Base-by-base conservation (phyloP, 768 basidiomycete species). In the Pholiota conissans region DNA sequence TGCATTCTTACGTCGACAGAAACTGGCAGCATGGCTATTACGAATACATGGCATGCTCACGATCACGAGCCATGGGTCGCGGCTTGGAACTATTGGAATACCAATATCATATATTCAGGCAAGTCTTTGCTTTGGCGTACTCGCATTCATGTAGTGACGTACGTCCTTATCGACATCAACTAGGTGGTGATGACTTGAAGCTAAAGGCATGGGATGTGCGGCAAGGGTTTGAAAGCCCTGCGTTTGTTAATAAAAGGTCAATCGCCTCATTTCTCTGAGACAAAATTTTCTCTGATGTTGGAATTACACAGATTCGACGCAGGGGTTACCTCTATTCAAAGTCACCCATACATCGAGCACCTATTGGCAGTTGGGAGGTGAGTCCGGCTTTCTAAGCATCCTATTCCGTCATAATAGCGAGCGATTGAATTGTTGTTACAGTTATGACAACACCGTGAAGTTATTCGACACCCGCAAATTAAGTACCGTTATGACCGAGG, bases 1-100 rank as follows among this genome's bases (percentile, higher is more conserved):
- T 81, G 84, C n/a, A 76, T 90, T 18, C 73, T 90, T 22, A 76
- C 68, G 32, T 79, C 81, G 10, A 72, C 72, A n/a, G 76, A 83
- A 5, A 72, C 76, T 1, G 67, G 72, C 0, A 73, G 76, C 13
- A 68, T 91, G 26, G 52, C 66, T 0, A 69, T 88, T 3, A 73
- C 74, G 4, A 72, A 82, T 24, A 79, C 78, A 1, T 98, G 95
- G 95, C 77, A 84, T 57, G 95, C 92, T 0, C 97, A 98, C 64
- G 92, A 95, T 56, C 86, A 87, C 65, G 97, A 99, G 68, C 90
- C 95, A 0, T 99, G 97, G 97, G 84, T 93, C 49, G 86, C 90
- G 1, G 86, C 90, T 1, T 98, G 93, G 88, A 84, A 98, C 65
- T 87, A 89, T 61, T 96, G 93, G 91, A 76, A 95, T 58, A 75